These are phyloP conservation scores for Aspergillus quadricinctus DNA, from an alignment of 2,329 filamentous ascomycete species.

Conservation along the genomic window DNA sequence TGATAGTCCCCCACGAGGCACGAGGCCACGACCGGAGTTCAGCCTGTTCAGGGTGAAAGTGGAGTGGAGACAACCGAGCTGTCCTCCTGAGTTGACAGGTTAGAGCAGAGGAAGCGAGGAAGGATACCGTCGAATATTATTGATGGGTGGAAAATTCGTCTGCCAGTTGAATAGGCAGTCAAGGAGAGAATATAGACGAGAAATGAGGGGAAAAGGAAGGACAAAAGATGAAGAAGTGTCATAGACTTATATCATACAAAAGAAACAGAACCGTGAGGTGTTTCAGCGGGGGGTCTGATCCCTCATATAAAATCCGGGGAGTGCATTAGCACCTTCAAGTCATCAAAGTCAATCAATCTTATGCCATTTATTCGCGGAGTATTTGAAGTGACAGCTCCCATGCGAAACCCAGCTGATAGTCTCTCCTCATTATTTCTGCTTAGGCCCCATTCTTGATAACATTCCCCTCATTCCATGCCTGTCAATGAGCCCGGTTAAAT, in stretches of 20 bases:
- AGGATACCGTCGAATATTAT: neutral
- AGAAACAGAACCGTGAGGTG: no score
- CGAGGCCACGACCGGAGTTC: neutral
- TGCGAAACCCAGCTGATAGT: neutral
- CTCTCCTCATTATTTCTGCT: neutral
- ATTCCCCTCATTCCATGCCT: neutral
- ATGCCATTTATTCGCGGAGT: neutral
- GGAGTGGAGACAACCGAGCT: neutral
- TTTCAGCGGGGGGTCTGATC: neutral
- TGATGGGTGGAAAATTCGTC: neutral
- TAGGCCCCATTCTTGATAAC: neutral
- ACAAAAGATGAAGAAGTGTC: no score
- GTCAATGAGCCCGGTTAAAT: neutral
- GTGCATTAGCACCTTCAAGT: neutral
- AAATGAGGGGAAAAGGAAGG: neutral
- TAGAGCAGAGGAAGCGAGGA: neutral
- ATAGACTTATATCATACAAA: no score
- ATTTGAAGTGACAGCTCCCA: neutral
- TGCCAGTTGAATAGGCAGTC: neutral
- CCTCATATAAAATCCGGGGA: neutral
- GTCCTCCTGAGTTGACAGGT: neutral
- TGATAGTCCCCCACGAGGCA: neutral
- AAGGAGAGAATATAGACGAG: neutral
- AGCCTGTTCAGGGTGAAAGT: neutral
- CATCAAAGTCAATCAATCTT: no score